These are phyloP conservation scores for Histomonas meleagridis DNA, from an alignment of 208 protist genomes.

Conservation along the genomic window DNA sequence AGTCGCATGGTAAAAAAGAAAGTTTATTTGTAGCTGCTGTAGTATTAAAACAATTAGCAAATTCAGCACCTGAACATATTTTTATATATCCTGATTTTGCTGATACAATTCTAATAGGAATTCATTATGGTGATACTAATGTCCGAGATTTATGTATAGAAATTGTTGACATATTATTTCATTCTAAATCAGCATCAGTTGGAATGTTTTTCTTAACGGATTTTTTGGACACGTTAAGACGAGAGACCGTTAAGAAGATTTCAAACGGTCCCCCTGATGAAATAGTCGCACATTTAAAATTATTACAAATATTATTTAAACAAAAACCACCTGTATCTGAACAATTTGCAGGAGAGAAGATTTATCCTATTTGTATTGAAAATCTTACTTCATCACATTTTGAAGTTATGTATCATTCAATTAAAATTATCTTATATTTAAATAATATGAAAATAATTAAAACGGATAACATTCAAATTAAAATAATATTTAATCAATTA, in stretches of 20 bases:
- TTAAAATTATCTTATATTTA: not conserved
- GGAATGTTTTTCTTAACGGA: conserved; percentile 4
- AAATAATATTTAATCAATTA: not conserved
- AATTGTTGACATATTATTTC: conserved; percentile 22
- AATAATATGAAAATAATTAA: not conserved
- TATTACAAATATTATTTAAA: not conserved
- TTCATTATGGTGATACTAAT: not conserved
- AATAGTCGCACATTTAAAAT: not conserved
- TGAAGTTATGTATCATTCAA: conserved; percentile 12
- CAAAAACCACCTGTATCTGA: not conserved
- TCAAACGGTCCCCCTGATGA: not conserved
- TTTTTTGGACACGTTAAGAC: not conserved
- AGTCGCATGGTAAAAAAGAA: not conserved
- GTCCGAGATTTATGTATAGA: conserved; percentile 26
- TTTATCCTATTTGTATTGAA: not conserved
- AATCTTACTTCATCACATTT: not conserved
- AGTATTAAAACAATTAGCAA: not conserved
- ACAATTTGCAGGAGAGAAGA: not conserved
- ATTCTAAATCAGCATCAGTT: conserved; percentile 20
- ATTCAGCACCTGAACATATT: conserved; percentile 18
- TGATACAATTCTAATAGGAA: not conserved
- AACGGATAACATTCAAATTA: not conserved
- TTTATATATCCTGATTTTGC: not conserved
- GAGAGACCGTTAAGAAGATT: not conserved
- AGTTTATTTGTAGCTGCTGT: not conserved